Evolutionary conservation across 108 stramenopile genomes (phyloP), one percentile per base, ranked within the genome.

Genomic region (Cyclotella kingstonii): DNA sequence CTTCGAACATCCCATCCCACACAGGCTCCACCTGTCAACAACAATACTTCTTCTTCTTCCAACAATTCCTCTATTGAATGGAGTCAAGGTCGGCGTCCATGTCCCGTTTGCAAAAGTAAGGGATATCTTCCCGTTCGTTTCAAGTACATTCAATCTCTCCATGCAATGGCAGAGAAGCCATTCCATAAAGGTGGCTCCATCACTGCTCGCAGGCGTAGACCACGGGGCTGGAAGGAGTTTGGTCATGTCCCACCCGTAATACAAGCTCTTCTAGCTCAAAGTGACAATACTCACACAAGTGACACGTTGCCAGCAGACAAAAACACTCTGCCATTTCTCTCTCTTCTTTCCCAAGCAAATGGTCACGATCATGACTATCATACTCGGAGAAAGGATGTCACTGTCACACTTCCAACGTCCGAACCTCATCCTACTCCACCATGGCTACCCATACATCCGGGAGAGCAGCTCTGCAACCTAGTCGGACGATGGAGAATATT

Each of bases 391-490:
- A 46, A 52, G 18, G 60, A 62, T 40, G 72, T 63, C 1, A 19
- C 28, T 22, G 23, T 53, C 18, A 22, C 44, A 25, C 18, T 40
- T 31, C 25, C 23, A 52, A 7, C 38, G 8, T 17, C 35, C 17
- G 12, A 50, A 52, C 29, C 18, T 5, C 5, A 22, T 12, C 14
- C 30, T 14, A 30, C 5, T 27, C 76, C 82, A 27, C 4, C 29
- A 0, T 83, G 85, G 82, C 47, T 84, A 11, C 82, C 82, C 11
- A 23, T 55, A 17, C 48, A 55, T 31, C 53, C 64, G 4, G 84
- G 84, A 5, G 87, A 89, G 59, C 74, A 83, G 40, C 64, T 89
- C 17, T 89, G 84, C 57, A 83, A 82, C 41, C 78, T 89, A 4
- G 70, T 81, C 9, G 87, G 84, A 17, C 28, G 39, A 22, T 89